Percentiles rank a stretch among this genome's conserved stretches.
Evolutionary conservation across 345 rosid species (phyloP).

Genomic region (Isatis tinctoria): DNA sequence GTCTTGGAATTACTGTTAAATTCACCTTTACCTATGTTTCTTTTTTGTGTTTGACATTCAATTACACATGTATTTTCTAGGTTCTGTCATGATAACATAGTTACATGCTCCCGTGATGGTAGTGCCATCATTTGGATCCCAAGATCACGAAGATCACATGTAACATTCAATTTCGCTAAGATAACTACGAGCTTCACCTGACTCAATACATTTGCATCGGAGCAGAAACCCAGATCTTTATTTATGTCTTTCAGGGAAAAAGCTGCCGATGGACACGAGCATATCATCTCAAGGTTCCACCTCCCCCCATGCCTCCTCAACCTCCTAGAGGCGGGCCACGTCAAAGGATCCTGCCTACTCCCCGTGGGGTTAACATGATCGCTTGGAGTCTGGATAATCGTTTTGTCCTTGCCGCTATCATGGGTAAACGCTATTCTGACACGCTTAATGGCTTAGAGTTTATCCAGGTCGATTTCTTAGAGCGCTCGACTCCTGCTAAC

Average conservation of each 20-base stretch:
- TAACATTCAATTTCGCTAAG: conserved; percentile 30
- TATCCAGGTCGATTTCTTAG: background rate
- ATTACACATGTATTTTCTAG: conserved; percentile 40
- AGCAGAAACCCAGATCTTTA: conserved; percentile 5
- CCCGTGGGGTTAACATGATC: conserved; percentile 98
- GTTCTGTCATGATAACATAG: conserved; percentile 90
- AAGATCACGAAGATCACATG: conserved; percentile 89
- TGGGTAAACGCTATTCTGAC: conserved; percentile 58
- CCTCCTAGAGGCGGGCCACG: conserved; percentile 98
- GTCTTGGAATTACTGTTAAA: background rate
- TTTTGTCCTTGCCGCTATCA: conserved; percentile 98
- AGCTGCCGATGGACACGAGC: conserved; percentile 82
- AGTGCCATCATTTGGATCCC: conserved; percentile 99
- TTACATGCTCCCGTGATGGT: conserved; percentile 98
- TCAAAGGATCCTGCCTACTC: conserved; percentile 94
- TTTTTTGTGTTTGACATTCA: conserved; percentile 5
- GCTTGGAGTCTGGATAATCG: conserved; percentile 98
- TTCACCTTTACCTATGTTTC: background rate
- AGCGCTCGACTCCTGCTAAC: conserved; percentile 11
- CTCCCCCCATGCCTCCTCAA: conserved; percentile 95
- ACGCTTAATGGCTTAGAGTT: conserved; percentile 9
- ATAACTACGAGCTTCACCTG: background rate
- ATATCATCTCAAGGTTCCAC: conserved; percentile 98
- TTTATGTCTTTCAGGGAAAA: conserved; percentile 56
- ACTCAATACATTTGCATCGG: background rate